Conservation (phyloP, 768 basidiomycete genomes). For the Termitomyces sp. region DNA sequence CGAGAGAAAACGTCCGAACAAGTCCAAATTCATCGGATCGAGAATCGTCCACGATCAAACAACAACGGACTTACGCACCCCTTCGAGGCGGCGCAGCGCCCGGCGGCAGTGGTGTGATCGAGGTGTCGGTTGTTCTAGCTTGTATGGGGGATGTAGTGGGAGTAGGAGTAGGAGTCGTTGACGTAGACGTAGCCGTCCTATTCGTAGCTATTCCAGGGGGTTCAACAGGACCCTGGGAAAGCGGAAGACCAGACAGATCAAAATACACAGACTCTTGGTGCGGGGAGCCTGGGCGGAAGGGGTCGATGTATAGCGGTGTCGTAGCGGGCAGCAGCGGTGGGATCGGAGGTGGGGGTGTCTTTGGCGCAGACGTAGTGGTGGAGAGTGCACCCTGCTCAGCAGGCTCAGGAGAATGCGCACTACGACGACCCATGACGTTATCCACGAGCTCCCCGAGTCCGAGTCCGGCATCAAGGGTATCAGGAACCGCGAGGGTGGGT, state of each 20-base stretch:
- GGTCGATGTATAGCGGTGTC: constrained; percentile 3
- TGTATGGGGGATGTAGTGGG: neutral
- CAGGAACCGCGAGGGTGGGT: neutral
- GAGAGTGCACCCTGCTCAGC: too few relatives aligned
- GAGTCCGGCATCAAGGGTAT: neutral
- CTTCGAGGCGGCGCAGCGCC: neutral
- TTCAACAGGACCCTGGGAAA: neutral
- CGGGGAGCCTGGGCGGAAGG: constrained; percentile 3
- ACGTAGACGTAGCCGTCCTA: neutral
- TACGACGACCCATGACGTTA: neutral
- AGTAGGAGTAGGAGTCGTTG: neutral
- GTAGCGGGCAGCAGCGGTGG: neutral
- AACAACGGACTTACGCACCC: neutral
- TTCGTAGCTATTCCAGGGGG: too few relatives aligned
- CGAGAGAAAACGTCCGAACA: neutral
- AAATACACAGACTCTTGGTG: constrained; percentile 6
- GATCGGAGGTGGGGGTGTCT: neutral
- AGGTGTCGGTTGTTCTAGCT: neutral
- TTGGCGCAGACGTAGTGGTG: neutral
- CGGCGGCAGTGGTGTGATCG: neutral
- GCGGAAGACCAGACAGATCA: neutral
- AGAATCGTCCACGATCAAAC: neutral
- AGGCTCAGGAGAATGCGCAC: neutral
- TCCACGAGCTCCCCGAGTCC: neutral
- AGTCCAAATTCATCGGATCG: neutral